phyloP scores from a whole-genome alignment of 2,329 filamentous ascomycete genomes.

The Pestalotiopsis sp. region DNA sequence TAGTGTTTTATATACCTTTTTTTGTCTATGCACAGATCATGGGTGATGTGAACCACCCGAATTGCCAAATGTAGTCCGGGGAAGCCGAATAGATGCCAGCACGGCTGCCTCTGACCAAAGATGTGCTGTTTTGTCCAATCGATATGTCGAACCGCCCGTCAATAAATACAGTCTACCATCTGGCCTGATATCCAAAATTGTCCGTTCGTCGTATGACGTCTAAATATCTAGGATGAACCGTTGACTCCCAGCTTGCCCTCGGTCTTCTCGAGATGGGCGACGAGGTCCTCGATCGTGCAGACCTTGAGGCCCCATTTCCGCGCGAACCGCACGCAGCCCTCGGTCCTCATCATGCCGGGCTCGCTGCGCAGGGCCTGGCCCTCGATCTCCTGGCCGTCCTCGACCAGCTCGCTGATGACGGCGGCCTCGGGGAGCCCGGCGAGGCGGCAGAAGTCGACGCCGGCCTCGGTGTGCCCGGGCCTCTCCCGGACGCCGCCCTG shows the following conservation, averaged over 20 bases:
- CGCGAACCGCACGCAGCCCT: conserved; percentile 86
- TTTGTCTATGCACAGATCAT: background rate
- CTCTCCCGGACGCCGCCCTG: conserved; percentile 79
- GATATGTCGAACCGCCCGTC: background rate
- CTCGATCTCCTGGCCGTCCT: conserved; percentile 72
- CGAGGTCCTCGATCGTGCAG: conserved; percentile 91
- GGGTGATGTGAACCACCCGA: background rate
- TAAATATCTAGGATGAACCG: conserved; percentile 27
- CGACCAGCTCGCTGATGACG: conserved; percentile 90
- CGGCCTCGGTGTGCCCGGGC: conserved; percentile 89
- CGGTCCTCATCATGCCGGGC: conserved; percentile 88
- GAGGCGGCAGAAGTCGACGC: conserved; percentile 83
- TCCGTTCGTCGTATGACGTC: background rate
- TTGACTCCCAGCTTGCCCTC: conserved; percentile 60
- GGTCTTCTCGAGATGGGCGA: conserved; percentile 74
- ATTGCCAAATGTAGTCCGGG: background rate
- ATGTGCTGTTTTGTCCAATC: background rate
- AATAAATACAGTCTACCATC: background rate
- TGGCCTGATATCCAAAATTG: too few relatives aligned
- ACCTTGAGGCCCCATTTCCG: conserved; percentile 86
- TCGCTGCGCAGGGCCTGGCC: conserved; percentile 66
- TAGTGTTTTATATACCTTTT: background rate
- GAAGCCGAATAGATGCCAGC: background rate
- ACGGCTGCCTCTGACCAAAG: background rate
- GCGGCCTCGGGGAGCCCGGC: conserved; percentile 76